A percentile compares a stretch with the other conserved stretches of the same genome.
Evolutionary conservation across 139 green algal species (phyloP).

Genomic region (Chlamydomonas asymmetrica): DNA sequence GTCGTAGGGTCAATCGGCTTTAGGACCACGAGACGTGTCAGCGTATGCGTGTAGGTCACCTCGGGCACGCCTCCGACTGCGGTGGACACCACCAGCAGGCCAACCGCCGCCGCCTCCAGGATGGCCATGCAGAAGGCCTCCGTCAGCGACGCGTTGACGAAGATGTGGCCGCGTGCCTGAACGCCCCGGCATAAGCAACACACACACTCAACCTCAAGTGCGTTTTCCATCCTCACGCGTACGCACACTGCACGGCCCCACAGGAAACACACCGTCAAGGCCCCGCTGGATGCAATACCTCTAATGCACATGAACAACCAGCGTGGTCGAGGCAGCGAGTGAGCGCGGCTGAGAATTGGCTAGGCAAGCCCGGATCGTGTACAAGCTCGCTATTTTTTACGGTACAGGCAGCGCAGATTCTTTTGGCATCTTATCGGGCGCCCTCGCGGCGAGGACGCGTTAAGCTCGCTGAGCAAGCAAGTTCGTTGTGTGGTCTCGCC

Average conservation of each 20-base stretch:
- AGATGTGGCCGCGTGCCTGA: conserved; percentile 70
- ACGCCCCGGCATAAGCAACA: neutral
- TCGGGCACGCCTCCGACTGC: conserved; percentile 95
- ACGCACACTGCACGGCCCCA: neutral
- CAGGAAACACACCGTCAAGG: too few species aligned
- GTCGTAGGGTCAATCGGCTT: neutral
- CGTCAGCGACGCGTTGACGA: conserved; percentile 93
- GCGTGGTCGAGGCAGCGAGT: too few species aligned
- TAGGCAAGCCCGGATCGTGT: too few species aligned
- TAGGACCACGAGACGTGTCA: neutral
- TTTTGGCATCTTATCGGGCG: too few species aligned
- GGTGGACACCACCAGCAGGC: conserved; percentile 88
- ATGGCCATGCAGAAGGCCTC: conserved; percentile 99
- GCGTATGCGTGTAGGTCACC: conserved; percentile 32
- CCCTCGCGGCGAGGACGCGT: too few species aligned
- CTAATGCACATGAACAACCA: too few species aligned
- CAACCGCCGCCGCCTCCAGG: conserved; percentile 88
- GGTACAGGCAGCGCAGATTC: too few species aligned
- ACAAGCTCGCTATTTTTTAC: too few species aligned
- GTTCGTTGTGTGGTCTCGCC: too few species aligned
- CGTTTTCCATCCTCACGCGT: neutral
- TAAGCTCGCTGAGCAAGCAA: too few species aligned
- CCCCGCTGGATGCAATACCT: too few species aligned
- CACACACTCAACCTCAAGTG: neutral
- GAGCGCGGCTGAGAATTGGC: too few species aligned